These are phyloP conservation scores for Lepidopterella palustris DNA, from an alignment of 495 filamentous ascomycete species.

Conservation along the genomic window DNA sequence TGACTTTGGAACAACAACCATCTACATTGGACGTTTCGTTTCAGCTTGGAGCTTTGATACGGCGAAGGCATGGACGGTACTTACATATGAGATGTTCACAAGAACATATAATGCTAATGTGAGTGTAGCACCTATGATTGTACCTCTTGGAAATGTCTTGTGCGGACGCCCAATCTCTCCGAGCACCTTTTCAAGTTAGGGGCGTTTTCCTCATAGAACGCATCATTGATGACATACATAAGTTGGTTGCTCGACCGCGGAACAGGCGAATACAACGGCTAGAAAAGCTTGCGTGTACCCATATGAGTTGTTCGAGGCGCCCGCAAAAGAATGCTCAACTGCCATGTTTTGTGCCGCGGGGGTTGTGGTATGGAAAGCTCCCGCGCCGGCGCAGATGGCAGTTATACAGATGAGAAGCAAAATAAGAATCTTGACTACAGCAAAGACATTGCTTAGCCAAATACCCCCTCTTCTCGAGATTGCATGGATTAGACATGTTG, in stretches of 20 bases:
- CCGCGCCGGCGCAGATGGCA: conserved; percentile 31
- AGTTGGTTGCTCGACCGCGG: conserved; percentile 42
- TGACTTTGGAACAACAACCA: conserved; percentile 5
- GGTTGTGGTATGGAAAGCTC: conserved; percentile 5
- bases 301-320: conserved; percentile 7
- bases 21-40: neutral
- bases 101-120: conserved; percentile 39
- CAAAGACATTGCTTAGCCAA: conserved; percentile 45
- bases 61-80: neutral
- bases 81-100: conserved; percentile 42
- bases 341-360: conserved; percentile 3
- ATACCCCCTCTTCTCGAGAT: conserved; percentile 46
- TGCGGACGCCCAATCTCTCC: conserved; percentile 43
- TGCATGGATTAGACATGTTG: conserved; percentile 44
- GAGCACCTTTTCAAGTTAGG: conserved; percentile 19
- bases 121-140: conserved; percentile 32
- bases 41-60: neutral
- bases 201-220: neutral
- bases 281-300: conserved; percentile 11
- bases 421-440: conserved; percentile 43
- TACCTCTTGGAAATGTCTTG: conserved; percentile 37
- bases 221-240: conserved; percentile 27
- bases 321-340: neutral
- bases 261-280: conserved; percentile 36
- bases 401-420: conserved; percentile 40